Conservation (phyloP, 169 alveolate genomes). For the Babesia caballi region DNA sequence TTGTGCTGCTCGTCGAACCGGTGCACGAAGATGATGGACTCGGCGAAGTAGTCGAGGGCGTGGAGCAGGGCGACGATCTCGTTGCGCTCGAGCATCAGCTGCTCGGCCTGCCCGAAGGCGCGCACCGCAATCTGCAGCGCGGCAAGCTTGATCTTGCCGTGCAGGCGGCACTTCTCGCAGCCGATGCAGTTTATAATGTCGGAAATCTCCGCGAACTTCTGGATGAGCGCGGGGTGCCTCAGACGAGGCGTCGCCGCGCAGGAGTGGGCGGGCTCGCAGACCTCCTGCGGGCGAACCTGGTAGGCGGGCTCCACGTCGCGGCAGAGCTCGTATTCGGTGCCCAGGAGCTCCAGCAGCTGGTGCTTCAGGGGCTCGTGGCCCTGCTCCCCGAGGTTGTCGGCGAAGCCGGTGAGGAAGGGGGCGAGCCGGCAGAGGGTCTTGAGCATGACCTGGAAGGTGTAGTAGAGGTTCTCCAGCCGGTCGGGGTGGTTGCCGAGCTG, state of each 20-base stretch:
- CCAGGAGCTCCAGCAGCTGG: slow-evolving; percentile 11
- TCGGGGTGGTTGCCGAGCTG: slow-evolving; percentile 83
- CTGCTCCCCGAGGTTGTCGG: slow-evolving; percentile 6
- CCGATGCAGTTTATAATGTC: slow-evolving; percentile 85
- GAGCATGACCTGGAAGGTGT: slow-evolving; percentile 81
- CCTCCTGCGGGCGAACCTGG: neutral
- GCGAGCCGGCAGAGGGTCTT: slow-evolving; percentile 72
- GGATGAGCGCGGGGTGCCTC: slow-evolving; percentile 37
- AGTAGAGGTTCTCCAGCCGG: slow-evolving; percentile 81
- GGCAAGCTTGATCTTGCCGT: slow-evolving; percentile 87
- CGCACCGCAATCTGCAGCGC: slow-evolving; percentile 87
- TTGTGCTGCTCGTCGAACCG: slow-evolving; percentile 32
- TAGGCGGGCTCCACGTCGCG: slow-evolving; percentile 19
- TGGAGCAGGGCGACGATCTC: slow-evolving; percentile 83
- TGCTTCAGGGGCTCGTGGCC: neutral
- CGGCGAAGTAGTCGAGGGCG: slow-evolving; percentile 78
- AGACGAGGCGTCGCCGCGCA: slow-evolving; percentile 1
- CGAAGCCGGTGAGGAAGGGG: slow-evolving; percentile 64
- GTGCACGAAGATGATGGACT: slow-evolving; percentile 71
- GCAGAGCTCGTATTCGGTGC: slow-evolving; percentile 34
- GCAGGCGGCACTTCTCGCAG: slow-evolving; percentile 90
- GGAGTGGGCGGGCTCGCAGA: slow-evolving; percentile 5
- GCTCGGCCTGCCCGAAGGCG: slow-evolving; percentile 55
- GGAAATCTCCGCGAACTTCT: slow-evolving; percentile 67
- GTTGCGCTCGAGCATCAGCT: slow-evolving; percentile 73